A percentile compares a stretch with the other conserved stretches of the same genome.
Evolutionary conservation across 805 yeast species (phyloP).

Genomic region (Peterozyma toletana): DNA sequence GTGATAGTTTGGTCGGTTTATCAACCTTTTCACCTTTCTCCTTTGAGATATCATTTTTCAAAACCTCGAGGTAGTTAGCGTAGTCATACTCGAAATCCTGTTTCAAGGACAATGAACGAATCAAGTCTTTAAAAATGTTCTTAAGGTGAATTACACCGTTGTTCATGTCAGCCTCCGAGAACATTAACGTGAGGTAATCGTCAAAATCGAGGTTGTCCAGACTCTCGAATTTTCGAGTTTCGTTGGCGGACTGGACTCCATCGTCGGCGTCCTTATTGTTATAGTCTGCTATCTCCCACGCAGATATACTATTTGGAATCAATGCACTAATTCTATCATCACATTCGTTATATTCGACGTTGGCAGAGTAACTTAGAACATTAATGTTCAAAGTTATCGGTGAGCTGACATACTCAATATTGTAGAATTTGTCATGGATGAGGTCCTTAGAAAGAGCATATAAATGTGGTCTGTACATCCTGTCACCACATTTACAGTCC

Average conservation of each 20-base stretch:
- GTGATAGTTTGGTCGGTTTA: no score
- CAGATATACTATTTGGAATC: slow-evolving; percentile 38
- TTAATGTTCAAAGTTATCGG: slow-evolving; percentile 27
- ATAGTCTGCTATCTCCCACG: slow-evolving; percentile 22
- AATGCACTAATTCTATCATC: slow-evolving; percentile 29
- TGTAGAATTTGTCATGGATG: slow-evolving; percentile 17
- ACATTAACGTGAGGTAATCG: slow-evolving; percentile 26
- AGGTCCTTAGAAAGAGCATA: slow-evolving; percentile 25
- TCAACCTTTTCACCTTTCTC: no score
- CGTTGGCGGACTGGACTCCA: not conserved
- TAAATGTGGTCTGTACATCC: slow-evolving; percentile 37
- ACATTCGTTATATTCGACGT: slow-evolving; percentile 7
- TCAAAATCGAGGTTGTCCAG: not conserved
- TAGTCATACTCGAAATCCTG: no score
- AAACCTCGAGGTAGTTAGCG: no score
- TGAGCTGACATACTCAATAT: slow-evolving; percentile 20
- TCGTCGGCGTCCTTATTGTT: not conserved
- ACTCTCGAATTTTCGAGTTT: no score
- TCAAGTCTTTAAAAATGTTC: slow-evolving; percentile 18
- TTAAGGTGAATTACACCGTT: slow-evolving; percentile 26
- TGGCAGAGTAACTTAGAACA: slow-evolving; percentile 22
- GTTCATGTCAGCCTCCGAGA: slow-evolving; percentile 30
- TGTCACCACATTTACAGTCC: slow-evolving; percentile 35
- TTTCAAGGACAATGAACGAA: no score
- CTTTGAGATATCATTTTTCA: no score